These are phyloP conservation scores for Marasmius oreades DNA, from an alignment of 1,284 basidiomycete genomes.

Conservation along the genomic window DNA sequence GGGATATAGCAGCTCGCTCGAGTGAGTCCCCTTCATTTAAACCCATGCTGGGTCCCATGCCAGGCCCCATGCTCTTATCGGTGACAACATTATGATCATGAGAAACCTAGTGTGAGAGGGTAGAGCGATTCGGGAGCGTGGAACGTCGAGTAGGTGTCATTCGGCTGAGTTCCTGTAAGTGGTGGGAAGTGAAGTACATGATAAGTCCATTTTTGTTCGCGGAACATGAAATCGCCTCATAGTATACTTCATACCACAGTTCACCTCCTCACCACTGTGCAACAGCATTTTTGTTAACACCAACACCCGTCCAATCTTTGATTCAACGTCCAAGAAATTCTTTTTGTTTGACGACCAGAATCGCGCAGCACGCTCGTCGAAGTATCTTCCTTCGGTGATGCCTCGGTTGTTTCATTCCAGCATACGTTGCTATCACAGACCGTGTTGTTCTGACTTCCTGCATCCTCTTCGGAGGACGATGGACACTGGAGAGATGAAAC, in stretches of 20 bases:
- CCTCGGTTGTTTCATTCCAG: not conserved
- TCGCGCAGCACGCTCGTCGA: constrained; percentile 30
- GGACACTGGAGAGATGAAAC: not conserved
- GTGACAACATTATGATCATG: too few relatives aligned
- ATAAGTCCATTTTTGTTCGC: not conserved
- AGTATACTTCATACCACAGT: constrained; percentile 33
- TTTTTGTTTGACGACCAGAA: constrained; percentile 37
- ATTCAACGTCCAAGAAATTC: constrained; percentile 32
- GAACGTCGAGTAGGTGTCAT: not conserved
- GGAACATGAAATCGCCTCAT: constrained; percentile 37
- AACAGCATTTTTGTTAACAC: constrained; percentile 40
- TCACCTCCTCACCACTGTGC: constrained; percentile 37
- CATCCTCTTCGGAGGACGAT: constrained; percentile 14
- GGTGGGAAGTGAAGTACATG: not conserved
- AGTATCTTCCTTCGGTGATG: not conserved
- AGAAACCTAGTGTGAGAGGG: too few relatives aligned
- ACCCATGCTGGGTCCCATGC: too few relatives aligned
- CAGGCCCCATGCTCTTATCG: too few relatives aligned
- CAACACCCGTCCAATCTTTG: constrained; percentile 32
- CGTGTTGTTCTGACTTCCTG: not conserved
- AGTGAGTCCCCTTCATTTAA: too few relatives aligned
- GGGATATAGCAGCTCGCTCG: too few relatives aligned
- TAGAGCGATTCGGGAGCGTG: not conserved
- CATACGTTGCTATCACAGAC: not conserved
- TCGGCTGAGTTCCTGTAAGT: not conserved